phyloP scores from a whole-genome alignment of 495 filamentous ascomycete genomes.

The Talaromyces adpressus region DNA sequence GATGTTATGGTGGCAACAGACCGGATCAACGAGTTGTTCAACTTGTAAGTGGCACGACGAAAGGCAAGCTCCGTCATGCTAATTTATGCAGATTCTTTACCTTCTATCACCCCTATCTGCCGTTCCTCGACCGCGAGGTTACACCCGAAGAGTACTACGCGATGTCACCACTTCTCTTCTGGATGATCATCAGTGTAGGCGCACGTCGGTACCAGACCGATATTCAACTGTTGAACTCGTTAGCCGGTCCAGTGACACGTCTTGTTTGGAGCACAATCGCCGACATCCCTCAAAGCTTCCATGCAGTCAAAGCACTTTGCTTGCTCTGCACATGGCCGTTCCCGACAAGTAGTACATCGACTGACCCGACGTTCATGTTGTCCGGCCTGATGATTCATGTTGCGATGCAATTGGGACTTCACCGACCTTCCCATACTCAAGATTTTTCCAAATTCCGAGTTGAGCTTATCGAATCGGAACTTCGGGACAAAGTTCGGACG shows the following conservation, averaged over 20 bases:
- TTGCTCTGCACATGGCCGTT: slow-evolving; percentile 88
- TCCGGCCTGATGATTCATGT: slow-evolving; percentile 90
- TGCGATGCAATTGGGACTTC: slow-evolving; percentile 83
- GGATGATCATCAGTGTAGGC: slow-evolving; percentile 78
- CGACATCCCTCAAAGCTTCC: slow-evolving; percentile 77
- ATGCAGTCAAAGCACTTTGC: slow-evolving; percentile 86
- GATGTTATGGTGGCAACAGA: slow-evolving; percentile 69
- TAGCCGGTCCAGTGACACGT: slow-evolving; percentile 65
- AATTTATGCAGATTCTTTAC: slow-evolving; percentile 53
- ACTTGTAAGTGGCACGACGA: slow-evolving; percentile 40
- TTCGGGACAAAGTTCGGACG: slow-evolving; percentile 77
- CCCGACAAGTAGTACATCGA: slow-evolving; percentile 76
- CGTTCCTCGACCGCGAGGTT: slow-evolving; percentile 66
- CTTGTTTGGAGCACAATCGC: slow-evolving; percentile 77
- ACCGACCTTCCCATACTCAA: slow-evolving; percentile 82
- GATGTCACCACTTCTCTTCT: slow-evolving; percentile 71
- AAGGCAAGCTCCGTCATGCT: neutral
- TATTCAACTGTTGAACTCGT: slow-evolving; percentile 55
- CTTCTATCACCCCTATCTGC: slow-evolving; percentile 78
- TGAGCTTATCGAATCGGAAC: slow-evolving; percentile 75
- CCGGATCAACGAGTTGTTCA: slow-evolving; percentile 66
- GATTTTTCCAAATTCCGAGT: slow-evolving; percentile 82
- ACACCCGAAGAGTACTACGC: slow-evolving; percentile 70
- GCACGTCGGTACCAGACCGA: slow-evolving; percentile 66
- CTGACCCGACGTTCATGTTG: slow-evolving; percentile 85